These are phyloP conservation scores for Alternaria rosae DNA, from an alignment of 2,329 filamentous ascomycete genomes.

Conservation along the genomic window DNA sequence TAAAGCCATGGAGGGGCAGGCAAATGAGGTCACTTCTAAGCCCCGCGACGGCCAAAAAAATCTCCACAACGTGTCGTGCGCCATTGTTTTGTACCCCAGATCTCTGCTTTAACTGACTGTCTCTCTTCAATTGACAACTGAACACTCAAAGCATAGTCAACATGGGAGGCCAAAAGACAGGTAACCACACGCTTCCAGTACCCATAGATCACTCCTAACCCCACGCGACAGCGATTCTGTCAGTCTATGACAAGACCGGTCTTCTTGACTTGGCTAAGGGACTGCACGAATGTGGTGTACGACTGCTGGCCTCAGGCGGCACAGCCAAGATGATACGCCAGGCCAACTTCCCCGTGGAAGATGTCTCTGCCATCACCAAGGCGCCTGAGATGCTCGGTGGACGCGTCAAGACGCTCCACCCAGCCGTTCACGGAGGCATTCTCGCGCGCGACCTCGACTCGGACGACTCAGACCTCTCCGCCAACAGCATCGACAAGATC, in stretches of 20 bases:
- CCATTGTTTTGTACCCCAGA: constrained; percentile 30
- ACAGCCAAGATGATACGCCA: constrained; percentile 97
- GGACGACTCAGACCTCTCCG: constrained; percentile 90
- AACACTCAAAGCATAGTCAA: constrained; percentile 22
- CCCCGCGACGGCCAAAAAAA: constrained; percentile 26
- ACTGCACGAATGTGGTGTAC: constrained; percentile 47
- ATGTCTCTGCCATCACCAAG: constrained; percentile 93
- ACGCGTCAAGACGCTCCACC: constrained; percentile 94
- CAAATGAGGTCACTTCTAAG: constrained; percentile 13
- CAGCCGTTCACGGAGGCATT: constrained; percentile 83
- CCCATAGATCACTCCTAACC: constrained; percentile 4
- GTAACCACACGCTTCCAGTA: constrained; percentile 15
- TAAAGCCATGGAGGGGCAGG: constrained; percentile 16
- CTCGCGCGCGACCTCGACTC: constrained; percentile 92
- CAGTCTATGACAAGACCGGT: constrained; percentile 97
- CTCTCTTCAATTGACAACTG: constrained; percentile 23
- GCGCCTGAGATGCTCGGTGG: constrained; percentile 97
- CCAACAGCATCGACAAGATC: constrained; percentile 52
- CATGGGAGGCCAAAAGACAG: constrained; percentile 50
- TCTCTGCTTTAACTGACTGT: constrained; percentile 13
- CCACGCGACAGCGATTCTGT: constrained; percentile 75
- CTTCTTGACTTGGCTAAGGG: constrained; percentile 50
- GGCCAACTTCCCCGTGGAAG: constrained; percentile 94
- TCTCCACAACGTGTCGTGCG: constrained; percentile 24
- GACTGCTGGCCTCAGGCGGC: constrained; percentile 89